Conservation (phyloP, 176 grass and related monocot genomes). For the Avena sativa region DNA sequence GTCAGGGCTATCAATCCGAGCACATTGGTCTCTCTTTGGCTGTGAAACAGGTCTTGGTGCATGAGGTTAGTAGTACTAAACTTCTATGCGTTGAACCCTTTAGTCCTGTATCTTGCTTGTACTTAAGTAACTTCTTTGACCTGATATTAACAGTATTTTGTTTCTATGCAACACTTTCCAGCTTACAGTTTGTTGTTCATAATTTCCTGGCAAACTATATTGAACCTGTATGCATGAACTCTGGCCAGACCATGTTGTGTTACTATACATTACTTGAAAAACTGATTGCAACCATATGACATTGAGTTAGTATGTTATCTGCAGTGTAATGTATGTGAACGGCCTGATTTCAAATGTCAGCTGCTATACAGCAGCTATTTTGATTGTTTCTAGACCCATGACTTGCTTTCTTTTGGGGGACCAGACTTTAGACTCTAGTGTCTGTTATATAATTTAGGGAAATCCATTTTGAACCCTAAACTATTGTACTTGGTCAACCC, state of each 20-base stretch:
- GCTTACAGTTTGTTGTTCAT: background rate
- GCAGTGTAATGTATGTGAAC: background rate
- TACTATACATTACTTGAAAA: slow-evolving; percentile 6
- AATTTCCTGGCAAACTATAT: slow-evolving; percentile 23
- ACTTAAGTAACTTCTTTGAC: slow-evolving; percentile 7
- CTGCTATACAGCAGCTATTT: background rate
- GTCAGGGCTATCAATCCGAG: slow-evolving; percentile 80
- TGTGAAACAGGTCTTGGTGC: slow-evolving; percentile 85
- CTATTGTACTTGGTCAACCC: slow-evolving; percentile 13
- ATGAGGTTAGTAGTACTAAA: slow-evolving; percentile 65
- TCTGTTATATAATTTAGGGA: background rate
- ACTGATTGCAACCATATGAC: background rate
- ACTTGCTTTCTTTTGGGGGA: background rate
- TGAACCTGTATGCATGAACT: slow-evolving; percentile 15
- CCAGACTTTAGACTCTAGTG: background rate
- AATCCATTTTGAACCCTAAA: slow-evolving; percentile 9
- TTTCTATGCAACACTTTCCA: slow-evolving; percentile 11
- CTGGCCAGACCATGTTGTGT: slow-evolving; percentile 5
- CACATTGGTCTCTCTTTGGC: slow-evolving; percentile 73
- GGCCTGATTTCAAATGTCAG: background rate
- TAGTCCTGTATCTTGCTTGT: slow-evolving; percentile 37
- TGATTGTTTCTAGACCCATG: slow-evolving; percentile 26
- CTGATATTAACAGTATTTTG: slow-evolving; percentile 8
- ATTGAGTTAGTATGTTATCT: slow-evolving; percentile 3
- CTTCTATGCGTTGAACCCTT: slow-evolving; percentile 21